Evolutionary conservation across 2,329 filamentous ascomycete species (phyloP).

Genomic region (Fusarium robinianum): DNA sequence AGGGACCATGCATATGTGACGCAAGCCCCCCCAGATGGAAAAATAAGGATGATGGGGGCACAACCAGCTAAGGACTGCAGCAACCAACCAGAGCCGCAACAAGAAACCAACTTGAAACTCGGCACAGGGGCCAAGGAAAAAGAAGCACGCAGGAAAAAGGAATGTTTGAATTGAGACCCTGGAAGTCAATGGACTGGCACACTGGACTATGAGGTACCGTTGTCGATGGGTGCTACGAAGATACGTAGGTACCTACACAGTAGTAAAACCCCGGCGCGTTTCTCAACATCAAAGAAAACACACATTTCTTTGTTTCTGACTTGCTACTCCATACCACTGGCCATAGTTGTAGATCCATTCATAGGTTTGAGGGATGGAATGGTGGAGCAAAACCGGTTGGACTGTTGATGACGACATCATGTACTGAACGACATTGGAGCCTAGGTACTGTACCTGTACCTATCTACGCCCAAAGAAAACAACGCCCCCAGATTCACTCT

Average conservation of each 20-base stretch:
- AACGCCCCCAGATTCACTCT: too few relatives aligned
- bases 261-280: too few relatives aligned
- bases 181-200: too few relatives aligned
- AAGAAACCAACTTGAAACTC: constrained; percentile 9
- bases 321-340: too few relatives aligned
- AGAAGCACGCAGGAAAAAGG: not conserved
- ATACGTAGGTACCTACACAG: too few relatives aligned
- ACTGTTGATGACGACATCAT: constrained; percentile 17
- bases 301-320: constrained; percentile 7
- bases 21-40: not conserved
- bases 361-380: too few relatives aligned
- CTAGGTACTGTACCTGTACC: too few relatives aligned
- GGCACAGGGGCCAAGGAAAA: constrained; percentile 5
- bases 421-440: constrained; percentile 14
- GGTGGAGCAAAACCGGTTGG: constrained; percentile 1
- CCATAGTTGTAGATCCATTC: too few relatives aligned
- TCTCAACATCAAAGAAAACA: too few relatives aligned
- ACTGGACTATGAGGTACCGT: too few relatives aligned
- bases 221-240: too few relatives aligned
- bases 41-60: not conserved
- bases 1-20: not conserved
- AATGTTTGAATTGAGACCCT: not conserved
- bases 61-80: constrained; percentile 1
- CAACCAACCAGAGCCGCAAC: constrained; percentile 11
- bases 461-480: too few relatives aligned